Conservation (phyloP, 257 asterid species). For the Coffea canephora region DNA sequence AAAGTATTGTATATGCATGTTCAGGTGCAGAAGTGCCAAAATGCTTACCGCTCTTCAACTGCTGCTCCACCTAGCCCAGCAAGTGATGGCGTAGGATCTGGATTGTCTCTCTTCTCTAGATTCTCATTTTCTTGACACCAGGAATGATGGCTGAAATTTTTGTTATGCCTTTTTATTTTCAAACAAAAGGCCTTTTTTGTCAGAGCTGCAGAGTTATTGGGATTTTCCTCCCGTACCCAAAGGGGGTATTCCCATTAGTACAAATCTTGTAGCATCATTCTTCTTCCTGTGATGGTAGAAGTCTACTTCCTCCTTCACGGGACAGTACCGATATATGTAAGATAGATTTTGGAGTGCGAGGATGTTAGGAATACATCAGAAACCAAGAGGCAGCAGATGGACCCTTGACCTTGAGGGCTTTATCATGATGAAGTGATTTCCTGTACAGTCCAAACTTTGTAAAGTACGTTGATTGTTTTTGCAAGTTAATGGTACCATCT, state of each 20-base stretch:
- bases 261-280: neutral
- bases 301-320: neutral
- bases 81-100: conserved; percentile 56
- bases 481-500: neutral
- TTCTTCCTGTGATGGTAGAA: neutral
- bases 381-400: neutral
- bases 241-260: neutral
- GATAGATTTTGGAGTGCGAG: neutral
- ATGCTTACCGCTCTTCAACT: conserved; percentile 59
- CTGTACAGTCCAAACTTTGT: neutral
- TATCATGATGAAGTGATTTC: neutral
- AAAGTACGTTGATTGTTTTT: neutral
- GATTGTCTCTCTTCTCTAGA: conserved; percentile 78
- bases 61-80: conserved; percentile 68
- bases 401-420: neutral
- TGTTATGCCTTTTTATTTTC: too few relatives aligned
- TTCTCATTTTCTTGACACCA: conserved; percentile 65
- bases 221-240: neutral
- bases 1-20: neutral
- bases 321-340: neutral
- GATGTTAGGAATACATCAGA: neutral
- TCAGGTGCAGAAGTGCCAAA: conserved; percentile 89
- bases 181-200: neutral
- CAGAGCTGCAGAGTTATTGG: conserved; percentile 2
- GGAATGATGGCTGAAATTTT: neutral